A percentile compares a stretch with the other conserved stretches of the same genome.
phyloP scores from a whole-genome alignment of 202 grass and related monocot species.

The Miscanthus sacchariflorus region DNA sequence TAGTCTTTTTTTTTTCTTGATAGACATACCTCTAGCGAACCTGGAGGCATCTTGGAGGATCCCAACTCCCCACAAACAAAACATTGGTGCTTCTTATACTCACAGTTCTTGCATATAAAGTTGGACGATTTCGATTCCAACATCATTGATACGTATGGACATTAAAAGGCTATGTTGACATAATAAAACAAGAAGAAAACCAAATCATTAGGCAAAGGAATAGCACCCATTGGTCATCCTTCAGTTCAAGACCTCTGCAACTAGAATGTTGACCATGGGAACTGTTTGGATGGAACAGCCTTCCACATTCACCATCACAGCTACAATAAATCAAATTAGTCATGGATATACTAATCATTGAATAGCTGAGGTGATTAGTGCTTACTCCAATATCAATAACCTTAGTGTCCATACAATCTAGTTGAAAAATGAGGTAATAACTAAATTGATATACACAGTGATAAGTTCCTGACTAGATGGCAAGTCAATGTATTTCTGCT shows the following conservation, averaged over 20 bases:
- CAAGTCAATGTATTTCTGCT: background rate
- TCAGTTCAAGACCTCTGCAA: background rate
- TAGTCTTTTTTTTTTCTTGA: background rate
- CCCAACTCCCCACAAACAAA: slow-evolving; percentile 66
- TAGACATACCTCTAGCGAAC: background rate
- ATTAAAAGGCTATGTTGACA: background rate
- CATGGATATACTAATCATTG: background rate
- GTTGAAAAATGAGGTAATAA: background rate
- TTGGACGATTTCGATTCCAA: background rate
- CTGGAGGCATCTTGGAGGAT: slow-evolving; percentile 43
- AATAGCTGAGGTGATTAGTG: background rate
- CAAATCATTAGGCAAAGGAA: background rate
- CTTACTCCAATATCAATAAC: background rate
- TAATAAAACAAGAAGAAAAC: background rate
- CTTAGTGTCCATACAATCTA: background rate
- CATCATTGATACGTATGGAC: background rate
- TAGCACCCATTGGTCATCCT: background rate
- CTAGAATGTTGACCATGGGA: background rate
- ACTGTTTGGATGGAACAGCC: background rate
- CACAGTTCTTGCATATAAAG: slow-evolving; percentile 63
- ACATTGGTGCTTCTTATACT: slow-evolving; percentile 72
- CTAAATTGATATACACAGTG: background rate
- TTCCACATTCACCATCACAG: background rate
- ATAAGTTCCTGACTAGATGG: too few species aligned
- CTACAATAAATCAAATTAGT: background rate